These are phyloP conservation scores for Apiotrichum laibachii DNA, from an alignment of 1,284 basidiomycete genomes.

Conservation along the genomic window DNA sequence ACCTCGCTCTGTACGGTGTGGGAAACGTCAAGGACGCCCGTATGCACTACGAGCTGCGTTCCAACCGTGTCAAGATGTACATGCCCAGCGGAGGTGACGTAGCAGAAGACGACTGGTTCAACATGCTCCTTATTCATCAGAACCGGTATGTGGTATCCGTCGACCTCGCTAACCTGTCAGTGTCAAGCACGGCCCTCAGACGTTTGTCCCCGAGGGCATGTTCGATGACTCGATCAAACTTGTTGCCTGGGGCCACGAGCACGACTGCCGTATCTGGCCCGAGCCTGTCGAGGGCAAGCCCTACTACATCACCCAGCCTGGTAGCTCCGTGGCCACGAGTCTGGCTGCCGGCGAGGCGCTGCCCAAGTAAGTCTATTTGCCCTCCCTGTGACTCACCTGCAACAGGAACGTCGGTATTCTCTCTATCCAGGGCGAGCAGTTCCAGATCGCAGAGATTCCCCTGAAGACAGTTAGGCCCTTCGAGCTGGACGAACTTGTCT, in stretches of 20 bases:
- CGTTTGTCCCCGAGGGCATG: conserved; percentile 90
- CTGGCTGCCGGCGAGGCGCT: conserved; percentile 84
- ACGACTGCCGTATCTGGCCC: conserved; percentile 90
- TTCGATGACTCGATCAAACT: conserved; percentile 94
- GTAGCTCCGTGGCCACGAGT: conserved; percentile 90
- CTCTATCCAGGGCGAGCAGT: conserved; percentile 80
- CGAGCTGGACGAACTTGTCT: conserved; percentile 77
- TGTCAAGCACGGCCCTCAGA: conserved; percentile 88
- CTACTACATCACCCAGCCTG: conserved; percentile 92
- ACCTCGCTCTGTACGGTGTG: conserved; percentile 87
- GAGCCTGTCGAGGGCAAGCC: conserved; percentile 85
- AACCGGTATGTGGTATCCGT: conserved; percentile 66
- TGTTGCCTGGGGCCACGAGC: conserved; percentile 98
- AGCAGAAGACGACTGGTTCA: conserved; percentile 71
- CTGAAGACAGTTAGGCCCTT: conserved; percentile 92
- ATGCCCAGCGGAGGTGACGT: conserved; percentile 81
- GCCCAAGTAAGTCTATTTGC: conserved; percentile 64
- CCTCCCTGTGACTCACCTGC: neutral
- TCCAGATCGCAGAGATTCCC: conserved; percentile 76
- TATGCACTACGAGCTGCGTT: conserved; percentile 92
- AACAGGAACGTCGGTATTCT: conserved; percentile 80
- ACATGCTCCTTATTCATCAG: conserved; percentile 89
- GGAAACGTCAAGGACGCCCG: conserved; percentile 95
- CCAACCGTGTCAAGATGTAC: conserved; percentile 92
- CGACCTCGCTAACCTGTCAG: conserved; percentile 54